phyloP scores from a whole-genome alignment of 2,329 filamentous ascomycete species.

The Xylariaceae sp. region DNA sequence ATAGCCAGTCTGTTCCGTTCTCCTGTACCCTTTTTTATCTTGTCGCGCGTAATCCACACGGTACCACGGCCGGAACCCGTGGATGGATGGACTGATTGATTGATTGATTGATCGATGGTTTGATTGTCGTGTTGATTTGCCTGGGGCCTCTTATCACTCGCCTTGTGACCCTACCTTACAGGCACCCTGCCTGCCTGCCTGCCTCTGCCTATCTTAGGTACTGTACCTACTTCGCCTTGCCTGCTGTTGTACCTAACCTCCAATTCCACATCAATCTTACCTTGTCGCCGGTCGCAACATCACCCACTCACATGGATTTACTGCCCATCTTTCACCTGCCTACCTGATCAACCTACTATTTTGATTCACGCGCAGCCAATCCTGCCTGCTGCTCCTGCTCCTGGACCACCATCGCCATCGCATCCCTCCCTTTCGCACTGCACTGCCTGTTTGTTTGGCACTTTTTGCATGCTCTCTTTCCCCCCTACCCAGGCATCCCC shows the following conservation, averaged over 20 bases:
- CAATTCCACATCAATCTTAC: background rate
- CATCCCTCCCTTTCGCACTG: constrained; percentile 10
- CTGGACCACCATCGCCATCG: no score
- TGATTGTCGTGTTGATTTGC: constrained; percentile 13
- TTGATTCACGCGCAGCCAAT: constrained; percentile 17
- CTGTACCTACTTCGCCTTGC: no score
- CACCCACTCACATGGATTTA: constrained; percentile 9
- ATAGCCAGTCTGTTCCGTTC: no score
- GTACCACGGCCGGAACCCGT: background rate
- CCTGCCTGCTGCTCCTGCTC: constrained; percentile 5
- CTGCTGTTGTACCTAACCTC: no score
- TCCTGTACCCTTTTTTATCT: no score
- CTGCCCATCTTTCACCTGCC: background rate
- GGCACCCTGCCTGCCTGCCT: no score
- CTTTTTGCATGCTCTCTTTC: constrained; percentile 1
- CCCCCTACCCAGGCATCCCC: no score
- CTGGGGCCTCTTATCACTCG: no score
- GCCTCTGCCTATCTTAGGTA: no score
- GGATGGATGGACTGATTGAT: no score
- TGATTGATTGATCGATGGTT: constrained; percentile 8
- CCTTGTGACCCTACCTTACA: no score
- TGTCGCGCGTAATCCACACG: constrained; percentile 1
- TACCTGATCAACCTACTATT: constrained; percentile 3
- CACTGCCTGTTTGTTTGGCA: constrained; percentile 7
- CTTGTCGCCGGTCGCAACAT: constrained; percentile 22